Percentiles rank a stretch among this genome's conserved stretches.
Conservation (phyloP, 208 protist species). For the Wallacemonas sp. region DNA sequence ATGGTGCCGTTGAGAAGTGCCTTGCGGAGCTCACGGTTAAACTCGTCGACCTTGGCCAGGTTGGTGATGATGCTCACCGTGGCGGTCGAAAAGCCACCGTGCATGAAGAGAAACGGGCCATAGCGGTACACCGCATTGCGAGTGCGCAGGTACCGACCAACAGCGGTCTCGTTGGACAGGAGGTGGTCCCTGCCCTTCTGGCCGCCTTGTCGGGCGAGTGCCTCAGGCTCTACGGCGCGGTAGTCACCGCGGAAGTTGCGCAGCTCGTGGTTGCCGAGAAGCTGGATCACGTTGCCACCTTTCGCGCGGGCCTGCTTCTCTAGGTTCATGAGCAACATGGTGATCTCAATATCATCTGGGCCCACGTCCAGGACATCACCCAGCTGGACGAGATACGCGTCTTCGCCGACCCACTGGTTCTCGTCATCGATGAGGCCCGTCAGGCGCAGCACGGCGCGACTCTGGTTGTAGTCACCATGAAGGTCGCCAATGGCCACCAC, state of each 20-base stretch:
- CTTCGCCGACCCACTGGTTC: conserved; percentile 78
- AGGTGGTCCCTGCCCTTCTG: conserved; percentile 48
- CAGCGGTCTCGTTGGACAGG: conserved; percentile 64
- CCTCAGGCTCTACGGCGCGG: conserved; percentile 61
- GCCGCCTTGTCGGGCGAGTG: conserved; percentile 58
- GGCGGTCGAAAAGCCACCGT: conserved; percentile 86
- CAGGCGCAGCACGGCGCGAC: conserved; percentile 59
- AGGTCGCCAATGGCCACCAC: conserved; percentile 84
- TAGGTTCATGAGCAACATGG: conserved; percentile 80
- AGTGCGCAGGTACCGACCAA: conserved; percentile 79
- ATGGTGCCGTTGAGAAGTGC: conserved; percentile 70
- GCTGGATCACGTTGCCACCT: conserved; percentile 81
- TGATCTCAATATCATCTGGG: conserved; percentile 77
- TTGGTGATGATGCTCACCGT: conserved; percentile 72
- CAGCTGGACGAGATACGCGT: conserved; percentile 84
- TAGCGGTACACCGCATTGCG: conserved; percentile 77
- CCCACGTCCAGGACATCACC: conserved; percentile 93
- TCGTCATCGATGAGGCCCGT: conserved; percentile 66
- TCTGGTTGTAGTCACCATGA: conserved; percentile 89
- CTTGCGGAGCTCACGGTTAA: conserved; percentile 67
- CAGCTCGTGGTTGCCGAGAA: conserved; percentile 93
- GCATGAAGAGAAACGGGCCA: conserved; percentile 89
- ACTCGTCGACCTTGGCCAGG: conserved; percentile 71
- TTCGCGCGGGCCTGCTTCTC: conserved; percentile 53
- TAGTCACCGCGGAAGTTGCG: conserved; percentile 88